phyloP scores from a whole-genome alignment of 2,329 filamentous ascomycete species.

The Penicillium verrucosum region DNA sequence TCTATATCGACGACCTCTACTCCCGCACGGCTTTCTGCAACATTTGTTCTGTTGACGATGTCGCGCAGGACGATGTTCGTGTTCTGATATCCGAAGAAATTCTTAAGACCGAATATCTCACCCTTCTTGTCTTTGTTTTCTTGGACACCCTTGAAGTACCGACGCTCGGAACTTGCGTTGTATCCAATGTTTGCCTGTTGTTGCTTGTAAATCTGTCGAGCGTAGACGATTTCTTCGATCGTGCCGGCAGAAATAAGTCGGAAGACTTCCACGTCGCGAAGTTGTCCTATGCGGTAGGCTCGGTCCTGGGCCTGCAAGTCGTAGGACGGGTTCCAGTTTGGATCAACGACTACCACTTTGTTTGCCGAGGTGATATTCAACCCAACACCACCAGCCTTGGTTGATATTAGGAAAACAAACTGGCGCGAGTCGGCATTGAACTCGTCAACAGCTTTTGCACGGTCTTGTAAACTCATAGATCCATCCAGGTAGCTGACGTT shows the following conservation, averaged over 20 bases:
- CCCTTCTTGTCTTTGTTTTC: conserved; percentile 77
- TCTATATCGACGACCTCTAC: conserved; percentile 77
- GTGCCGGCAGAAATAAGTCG: conserved; percentile 86
- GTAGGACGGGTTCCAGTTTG: conserved; percentile 95
- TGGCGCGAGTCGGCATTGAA: conserved; percentile 85
- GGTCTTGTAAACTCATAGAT: conserved; percentile 75
- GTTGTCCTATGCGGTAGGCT: conserved; percentile 92
- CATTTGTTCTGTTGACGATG: conserved; percentile 97
- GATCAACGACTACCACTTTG: conserved; percentile 95
- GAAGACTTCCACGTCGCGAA: conserved; percentile 90
- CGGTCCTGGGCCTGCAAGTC: conserved; percentile 95
- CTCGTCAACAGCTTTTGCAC: conserved; percentile 76
- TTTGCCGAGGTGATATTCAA: conserved; percentile 97
- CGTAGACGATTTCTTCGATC: conserved; percentile 96
- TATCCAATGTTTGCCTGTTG: conserved; percentile 98
- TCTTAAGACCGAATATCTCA: conserved; percentile 87
- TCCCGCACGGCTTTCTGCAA: conserved; percentile 86
- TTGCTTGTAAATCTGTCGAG: conserved; percentile 96
- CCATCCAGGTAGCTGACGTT: conserved; percentile 90
- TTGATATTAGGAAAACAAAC: conserved; percentile 95
- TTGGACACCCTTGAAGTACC: conserved; percentile 94
- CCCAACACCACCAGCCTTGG: conserved; percentile 86
- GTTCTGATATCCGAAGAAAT: conserved; percentile 78
- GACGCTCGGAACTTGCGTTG: conserved; percentile 82
- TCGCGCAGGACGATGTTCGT: conserved; percentile 81